Conservation (phyloP, 306 rosid genomes). For the Malus sieversii region DNA sequence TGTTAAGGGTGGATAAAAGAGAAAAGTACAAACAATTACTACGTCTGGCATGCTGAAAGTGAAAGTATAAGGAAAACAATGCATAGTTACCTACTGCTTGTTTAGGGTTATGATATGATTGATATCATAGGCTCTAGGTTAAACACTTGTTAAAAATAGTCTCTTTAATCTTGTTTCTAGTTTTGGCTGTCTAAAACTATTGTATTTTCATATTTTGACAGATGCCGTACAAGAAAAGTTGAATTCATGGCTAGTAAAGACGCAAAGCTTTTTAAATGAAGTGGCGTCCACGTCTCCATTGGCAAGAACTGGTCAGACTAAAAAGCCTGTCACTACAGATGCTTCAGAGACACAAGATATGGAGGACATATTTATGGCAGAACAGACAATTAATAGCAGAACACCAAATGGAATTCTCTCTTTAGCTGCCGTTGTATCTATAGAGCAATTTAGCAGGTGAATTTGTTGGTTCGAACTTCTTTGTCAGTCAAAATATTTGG, state of each 20-base stretch:
- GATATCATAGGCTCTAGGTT: neutral
- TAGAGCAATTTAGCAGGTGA: conserved; percentile 99
- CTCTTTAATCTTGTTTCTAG: neutral
- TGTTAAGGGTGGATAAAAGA: neutral
- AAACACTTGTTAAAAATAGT: neutral
- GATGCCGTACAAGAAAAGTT: conserved; percentile 72
- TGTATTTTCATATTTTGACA: conserved; percentile 16
- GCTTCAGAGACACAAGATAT: conserved; percentile 37
- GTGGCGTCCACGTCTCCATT: conserved; percentile 75
- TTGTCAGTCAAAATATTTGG: neutral
- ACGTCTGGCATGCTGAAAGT: neutral
- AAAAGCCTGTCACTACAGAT: conserved; percentile 39
- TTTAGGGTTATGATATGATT: neutral
- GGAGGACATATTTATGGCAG: conserved; percentile 69
- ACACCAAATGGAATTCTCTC: conserved; percentile 72
- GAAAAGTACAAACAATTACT: neutral
- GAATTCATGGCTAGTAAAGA: conserved; percentile 53
- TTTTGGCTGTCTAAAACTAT: conserved; percentile 1
- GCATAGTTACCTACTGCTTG: neutral
- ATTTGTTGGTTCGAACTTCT: neutral
- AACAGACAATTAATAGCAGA: conserved; percentile 61
- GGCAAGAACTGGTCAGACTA: conserved; percentile 49
- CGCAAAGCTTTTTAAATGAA: conserved; percentile 70
- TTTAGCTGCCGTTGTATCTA: conserved; percentile 66
- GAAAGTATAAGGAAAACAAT: neutral